phyloP scores from a whole-genome alignment of 78 protist genomes.

The Isochrysis galbana region DNA sequence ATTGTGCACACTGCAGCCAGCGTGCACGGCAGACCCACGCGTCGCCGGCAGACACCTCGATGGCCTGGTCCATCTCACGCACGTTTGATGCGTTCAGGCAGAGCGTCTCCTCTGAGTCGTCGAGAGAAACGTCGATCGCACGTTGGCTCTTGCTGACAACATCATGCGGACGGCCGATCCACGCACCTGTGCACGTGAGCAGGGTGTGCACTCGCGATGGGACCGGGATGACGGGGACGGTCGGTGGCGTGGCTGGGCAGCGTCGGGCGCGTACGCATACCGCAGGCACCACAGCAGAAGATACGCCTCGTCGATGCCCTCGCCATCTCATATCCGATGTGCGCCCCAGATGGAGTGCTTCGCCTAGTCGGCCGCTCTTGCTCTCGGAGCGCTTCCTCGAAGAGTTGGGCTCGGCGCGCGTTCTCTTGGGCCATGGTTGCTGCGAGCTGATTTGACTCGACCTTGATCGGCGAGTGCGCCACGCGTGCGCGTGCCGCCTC shows the following conservation, averaged over 20 bases:
- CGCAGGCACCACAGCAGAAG: background rate
- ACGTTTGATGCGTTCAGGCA: background rate
- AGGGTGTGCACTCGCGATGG: background rate
- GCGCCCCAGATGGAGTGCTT: background rate
- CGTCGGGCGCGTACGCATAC: background rate
- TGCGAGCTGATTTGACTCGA: background rate
- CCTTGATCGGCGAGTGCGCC: too few species aligned
- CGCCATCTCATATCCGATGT: background rate
- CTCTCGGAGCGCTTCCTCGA: background rate
- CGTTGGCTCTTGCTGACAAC: background rate
- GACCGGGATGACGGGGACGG: background rate
- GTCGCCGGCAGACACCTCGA: background rate
- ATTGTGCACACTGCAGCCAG: background rate
- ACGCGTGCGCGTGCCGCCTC: background rate
- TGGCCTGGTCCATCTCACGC: too few species aligned
- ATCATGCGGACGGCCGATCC: background rate
- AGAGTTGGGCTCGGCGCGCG: background rate
- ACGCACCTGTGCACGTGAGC: background rate
- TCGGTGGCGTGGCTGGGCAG: background rate
- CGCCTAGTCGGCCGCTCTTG: background rate
- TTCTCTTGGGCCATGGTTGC: background rate
- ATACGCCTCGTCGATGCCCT: background rate
- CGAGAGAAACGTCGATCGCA: background rate
- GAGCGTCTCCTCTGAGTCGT: background rate
- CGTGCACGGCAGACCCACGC: background rate